Evolutionary conservation across 306 rosid species (phyloP).

Genomic region (Gastrolobium villosum): DNA sequence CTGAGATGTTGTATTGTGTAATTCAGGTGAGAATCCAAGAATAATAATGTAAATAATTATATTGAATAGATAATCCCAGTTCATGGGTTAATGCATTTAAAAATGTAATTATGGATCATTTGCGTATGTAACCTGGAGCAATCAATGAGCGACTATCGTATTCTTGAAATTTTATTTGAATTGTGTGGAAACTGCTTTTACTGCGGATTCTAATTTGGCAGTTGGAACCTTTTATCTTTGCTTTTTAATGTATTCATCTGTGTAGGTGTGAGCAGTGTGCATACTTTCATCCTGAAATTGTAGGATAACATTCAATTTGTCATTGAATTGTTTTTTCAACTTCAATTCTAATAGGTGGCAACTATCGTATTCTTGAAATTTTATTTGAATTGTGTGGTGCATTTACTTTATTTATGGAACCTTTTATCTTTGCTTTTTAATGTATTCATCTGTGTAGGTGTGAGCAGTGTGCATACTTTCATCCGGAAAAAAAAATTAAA

Average conservation of each 20-base stretch:
- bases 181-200: conserved; percentile 42
- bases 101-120: conserved; percentile 57
- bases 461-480: background rate
- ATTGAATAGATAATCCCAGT: conserved; percentile 53
- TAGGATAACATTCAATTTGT: conserved; percentile 20
- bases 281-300: conserved; percentile 17
- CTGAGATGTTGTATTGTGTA: conserved; percentile 85
- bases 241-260: conserved; percentile 24
- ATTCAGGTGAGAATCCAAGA: conserved; percentile 55
- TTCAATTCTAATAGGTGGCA: conserved; percentile 7
- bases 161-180: conserved; percentile 32
- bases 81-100: conserved; percentile 56
- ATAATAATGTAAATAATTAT: conserved; percentile 63
- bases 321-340: conserved; percentile 2
- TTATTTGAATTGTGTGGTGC: no score
- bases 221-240: conserved; percentile 16
- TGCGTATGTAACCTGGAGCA: conserved; percentile 53
- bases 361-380: no score
- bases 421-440: background rate
- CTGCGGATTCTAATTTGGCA: conserved; percentile 38
- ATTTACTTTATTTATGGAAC: background rate
- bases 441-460: conserved; percentile 35
- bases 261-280: conserved; percentile 15
- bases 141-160: conserved; percentile 44
- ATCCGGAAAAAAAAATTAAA: no score